Evolutionary conservation across 495 filamentous ascomycete genomes (phyloP), one percentile per base, ranked within the genome.

Genomic region (Astrothelium macrocarpum): DNA sequence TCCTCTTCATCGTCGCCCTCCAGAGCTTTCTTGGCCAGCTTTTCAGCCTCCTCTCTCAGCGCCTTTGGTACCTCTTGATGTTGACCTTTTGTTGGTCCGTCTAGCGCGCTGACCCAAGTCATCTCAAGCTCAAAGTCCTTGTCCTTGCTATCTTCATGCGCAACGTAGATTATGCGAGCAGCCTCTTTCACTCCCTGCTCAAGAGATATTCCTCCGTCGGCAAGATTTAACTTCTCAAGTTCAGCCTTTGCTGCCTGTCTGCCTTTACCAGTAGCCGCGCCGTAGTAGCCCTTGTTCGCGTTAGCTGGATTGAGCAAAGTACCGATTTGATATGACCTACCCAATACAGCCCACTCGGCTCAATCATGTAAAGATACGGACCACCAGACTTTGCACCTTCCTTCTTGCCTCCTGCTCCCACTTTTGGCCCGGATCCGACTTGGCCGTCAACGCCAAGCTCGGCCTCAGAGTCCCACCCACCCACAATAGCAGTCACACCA

Each of bases 91-190:
- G 91, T 95, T n/a, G 90, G 89, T 16, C 90, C 90, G 53, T 88
- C 84, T 49, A 83, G 70, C 25, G 81, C 84, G 75, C 90, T 95
- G 68, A 97, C 87, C 94, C 94, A 98, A 66, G 89, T 91, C 94
- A 98, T 96, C 80, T 98, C 94, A 36, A 98, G 79, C 82, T 98
- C 95, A 68, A 97, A 97, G 34, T 98, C 95, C 80, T 97, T 98
- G 77, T 98, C 94, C 74, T 89, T 89, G 82, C 90, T 96, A 72
- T 98, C 94, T 72, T 96, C 91, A 74, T 98, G 94, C 59, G 94
- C 91, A 59, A 95, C 84, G 75, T 96, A 92, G 75, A 98, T 96
- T 70, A 98, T 97, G 49, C 90, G 80, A 62, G 94, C 94, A 23
- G 94, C 94, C 79, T 97, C 91, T 80, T 95, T 97, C 67, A 97